These are phyloP conservation scores for Mycena vulgaris DNA, from an alignment of 768 basidiomycete genomes.

Conservation along the genomic window DNA sequence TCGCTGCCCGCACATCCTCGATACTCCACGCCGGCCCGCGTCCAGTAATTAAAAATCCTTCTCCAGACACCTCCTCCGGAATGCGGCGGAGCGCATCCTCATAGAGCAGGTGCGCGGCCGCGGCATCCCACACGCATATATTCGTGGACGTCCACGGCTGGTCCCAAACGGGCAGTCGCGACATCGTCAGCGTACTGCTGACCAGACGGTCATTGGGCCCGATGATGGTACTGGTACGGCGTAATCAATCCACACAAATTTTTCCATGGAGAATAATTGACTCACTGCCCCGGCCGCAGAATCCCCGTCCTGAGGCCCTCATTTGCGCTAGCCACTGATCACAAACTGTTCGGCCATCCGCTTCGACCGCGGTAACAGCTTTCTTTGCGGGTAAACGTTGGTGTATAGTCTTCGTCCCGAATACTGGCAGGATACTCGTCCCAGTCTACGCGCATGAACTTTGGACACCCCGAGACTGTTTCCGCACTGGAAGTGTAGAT, in stretches of 20 bases:
- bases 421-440: constrained; percentile 44
- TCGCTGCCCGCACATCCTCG: constrained; percentile 45
- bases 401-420: constrained; percentile 66
- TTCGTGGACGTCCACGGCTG: constrained; percentile 47
- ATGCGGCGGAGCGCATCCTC: constrained; percentile 48
- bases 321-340: constrained; percentile 64
- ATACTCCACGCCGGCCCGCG: constrained; percentile 51
- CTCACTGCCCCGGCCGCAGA: constrained; percentile 52
- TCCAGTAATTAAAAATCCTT: constrained; percentile 54
- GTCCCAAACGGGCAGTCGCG: constrained; percentile 50
- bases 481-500: constrained; percentile 64
- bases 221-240: constrained; percentile 46
- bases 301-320: constrained; percentile 62
- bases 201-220: constrained; percentile 52
- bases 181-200: constrained; percentile 49
- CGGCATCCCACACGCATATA: constrained; percentile 55
- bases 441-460: constrained; percentile 50
- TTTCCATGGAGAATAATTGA: not conserved
- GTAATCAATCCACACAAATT: not conserved
- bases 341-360: constrained; percentile 68
- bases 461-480: constrained; percentile 58
- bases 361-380: constrained; percentile 72
- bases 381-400: constrained; percentile 50
- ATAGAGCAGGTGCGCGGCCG: constrained; percentile 51
- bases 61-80: constrained; percentile 45